Percentiles rank a stretch among this genome's conserved stretches.
phyloP scores from a whole-genome alignment of 495 filamentous ascomycete genomes.

The Xylaria flabelliformis region DNA sequence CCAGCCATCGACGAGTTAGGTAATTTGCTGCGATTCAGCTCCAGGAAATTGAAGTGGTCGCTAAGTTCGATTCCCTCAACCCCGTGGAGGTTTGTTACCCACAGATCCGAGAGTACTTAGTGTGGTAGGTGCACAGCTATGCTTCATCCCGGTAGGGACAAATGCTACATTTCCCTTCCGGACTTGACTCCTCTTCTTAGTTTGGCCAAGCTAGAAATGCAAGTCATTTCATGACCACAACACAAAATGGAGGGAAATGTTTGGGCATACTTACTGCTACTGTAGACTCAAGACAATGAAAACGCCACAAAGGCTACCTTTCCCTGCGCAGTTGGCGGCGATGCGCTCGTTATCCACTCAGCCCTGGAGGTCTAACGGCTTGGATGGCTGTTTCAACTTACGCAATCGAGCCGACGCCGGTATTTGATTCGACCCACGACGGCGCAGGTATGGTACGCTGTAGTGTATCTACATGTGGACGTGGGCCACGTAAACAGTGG shows the following conservation, averaged over 20 bases:
- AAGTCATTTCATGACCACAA: not conserved
- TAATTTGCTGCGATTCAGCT: not conserved
- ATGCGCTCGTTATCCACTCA: constrained; percentile 11
- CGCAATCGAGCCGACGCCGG: not conserved
- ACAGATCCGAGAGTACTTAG: too few relatives aligned
- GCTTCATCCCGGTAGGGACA: not conserved
- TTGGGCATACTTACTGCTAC: not conserved
- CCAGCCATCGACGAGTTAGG: constrained; percentile 1
- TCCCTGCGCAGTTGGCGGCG: not conserved
- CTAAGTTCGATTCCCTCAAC: not conserved
- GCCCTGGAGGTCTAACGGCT: not conserved
- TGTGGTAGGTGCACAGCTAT: not conserved
- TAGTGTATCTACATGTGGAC: not conserved
- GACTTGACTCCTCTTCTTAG: too few relatives aligned
- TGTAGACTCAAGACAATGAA: not conserved
- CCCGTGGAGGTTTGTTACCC: not conserved
- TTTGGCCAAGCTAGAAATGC: too few relatives aligned
- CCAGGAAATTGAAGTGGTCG: not conserved
- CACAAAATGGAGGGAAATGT: not conserved
- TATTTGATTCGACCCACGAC: constrained; percentile 25
- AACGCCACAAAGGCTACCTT: constrained; percentile 3
- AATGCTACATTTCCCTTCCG: not conserved
- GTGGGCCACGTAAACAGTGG: constrained; percentile 22
- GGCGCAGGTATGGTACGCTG: not conserved
- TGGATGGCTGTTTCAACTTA: constrained; percentile 25